These are phyloP conservation scores for Clonostachys solani DNA, from an alignment of 2,329 filamentous ascomycete species.

Conservation along the genomic window DNA sequence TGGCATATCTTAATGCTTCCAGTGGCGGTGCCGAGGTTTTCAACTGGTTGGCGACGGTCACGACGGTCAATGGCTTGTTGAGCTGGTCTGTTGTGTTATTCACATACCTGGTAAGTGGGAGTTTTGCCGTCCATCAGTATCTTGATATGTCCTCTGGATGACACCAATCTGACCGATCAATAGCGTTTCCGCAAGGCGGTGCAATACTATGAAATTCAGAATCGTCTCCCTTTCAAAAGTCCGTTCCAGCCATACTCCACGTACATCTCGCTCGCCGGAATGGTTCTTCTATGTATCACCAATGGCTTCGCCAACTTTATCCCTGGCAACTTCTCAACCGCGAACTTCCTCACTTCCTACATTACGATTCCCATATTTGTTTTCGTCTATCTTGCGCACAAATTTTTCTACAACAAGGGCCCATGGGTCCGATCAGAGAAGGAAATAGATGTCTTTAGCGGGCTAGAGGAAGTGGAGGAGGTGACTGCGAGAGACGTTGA, in stretches of 20 bases:
- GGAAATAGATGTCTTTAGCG: too few species aligned
- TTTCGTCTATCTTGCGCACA: not conserved
- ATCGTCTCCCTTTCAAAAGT: conserved; percentile 9
- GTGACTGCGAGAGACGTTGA: too few species aligned
- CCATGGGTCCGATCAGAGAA: not conserved
- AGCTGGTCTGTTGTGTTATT: conserved; percentile 8
- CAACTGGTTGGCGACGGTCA: conserved; percentile 46
- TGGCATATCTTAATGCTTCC: conserved; percentile 56
- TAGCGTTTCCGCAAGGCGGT: conserved; percentile 7
- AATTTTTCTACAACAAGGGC: not conserved
- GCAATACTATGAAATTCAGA: not conserved
- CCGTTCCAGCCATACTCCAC: conserved; percentile 11
- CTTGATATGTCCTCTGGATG: too few species aligned
- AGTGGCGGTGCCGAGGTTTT: conserved; percentile 51
- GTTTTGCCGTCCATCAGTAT: too few species aligned
- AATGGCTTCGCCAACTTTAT: conserved; percentile 13
- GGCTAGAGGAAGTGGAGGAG: too few species aligned
- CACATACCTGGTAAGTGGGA: too few species aligned
- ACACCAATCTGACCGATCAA: conserved; percentile 1
- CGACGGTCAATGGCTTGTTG: conserved; percentile 7
- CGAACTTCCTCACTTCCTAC: conserved; percentile 18
- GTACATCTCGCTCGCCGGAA: conserved; percentile 9
- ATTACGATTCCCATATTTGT: conserved; percentile 18
- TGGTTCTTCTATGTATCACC: conserved; percentile 6
- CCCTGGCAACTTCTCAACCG: conserved; percentile 12